These are phyloP conservation scores for Pseudogymnoascus sp. DNA, from an alignment of 2,329 filamentous ascomycete species.

Conservation along the genomic window DNA sequence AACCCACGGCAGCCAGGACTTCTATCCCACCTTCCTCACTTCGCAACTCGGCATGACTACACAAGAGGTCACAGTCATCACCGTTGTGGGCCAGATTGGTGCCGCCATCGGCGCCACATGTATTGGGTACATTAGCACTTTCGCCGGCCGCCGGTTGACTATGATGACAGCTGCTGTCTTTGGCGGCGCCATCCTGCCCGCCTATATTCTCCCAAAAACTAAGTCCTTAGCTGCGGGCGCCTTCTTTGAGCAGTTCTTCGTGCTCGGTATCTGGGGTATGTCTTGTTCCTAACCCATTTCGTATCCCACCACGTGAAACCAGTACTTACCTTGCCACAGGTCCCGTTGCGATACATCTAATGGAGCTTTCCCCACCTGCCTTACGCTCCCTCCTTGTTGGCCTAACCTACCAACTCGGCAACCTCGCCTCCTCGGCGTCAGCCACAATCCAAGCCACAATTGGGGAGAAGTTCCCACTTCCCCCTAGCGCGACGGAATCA, in stretches of 20 bases:
- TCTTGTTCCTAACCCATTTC: not conserved
- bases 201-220: slow-evolving; percentile 64
- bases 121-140: slow-evolving; percentile 61
- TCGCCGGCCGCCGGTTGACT: slow-evolving; percentile 60
- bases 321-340: slow-evolving; percentile 31
- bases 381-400: slow-evolving; percentile 64
- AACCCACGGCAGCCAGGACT: slow-evolving; percentile 30
- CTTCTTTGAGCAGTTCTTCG: slow-evolving; percentile 76
- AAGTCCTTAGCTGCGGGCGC: slow-evolving; percentile 65
- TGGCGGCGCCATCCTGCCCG: slow-evolving; percentile 72
- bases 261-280: slow-evolving; percentile 65
- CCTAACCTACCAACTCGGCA: slow-evolving; percentile 64
- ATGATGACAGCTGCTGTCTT: slow-evolving; percentile 54
- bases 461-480: slow-evolving; percentile 66
- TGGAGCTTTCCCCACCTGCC: slow-evolving; percentile 60
- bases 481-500: slow-evolving; percentile 41
- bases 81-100: slow-evolving; percentile 63
- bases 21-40: slow-evolving; percentile 51
- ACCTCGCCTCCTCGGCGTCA: slow-evolving; percentile 63
- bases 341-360: slow-evolving; percentile 62
- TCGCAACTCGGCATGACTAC: slow-evolving; percentile 39
- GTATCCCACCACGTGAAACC: not conserved
- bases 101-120: slow-evolving; percentile 59
- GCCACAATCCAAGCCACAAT: slow-evolving; percentile 73
- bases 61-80: slow-evolving; percentile 52